Evolutionary conservation across 169 alveolate genomes (phyloP), one percentile per base, ranked within the genome.

Genomic region (Plasmodium vinckei): DNA sequence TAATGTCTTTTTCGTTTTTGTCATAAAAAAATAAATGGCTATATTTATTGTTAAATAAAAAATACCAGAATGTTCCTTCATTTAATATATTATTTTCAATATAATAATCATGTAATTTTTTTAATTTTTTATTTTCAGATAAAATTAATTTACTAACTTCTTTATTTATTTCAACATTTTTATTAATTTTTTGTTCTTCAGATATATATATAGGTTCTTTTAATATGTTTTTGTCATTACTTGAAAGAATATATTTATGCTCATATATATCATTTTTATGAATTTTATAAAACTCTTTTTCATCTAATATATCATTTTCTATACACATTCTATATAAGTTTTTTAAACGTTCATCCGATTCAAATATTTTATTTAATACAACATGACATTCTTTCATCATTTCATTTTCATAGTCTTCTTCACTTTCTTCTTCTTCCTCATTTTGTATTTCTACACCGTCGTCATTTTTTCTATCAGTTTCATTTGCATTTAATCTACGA

Each of bases 21-120:
- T 77, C 88, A 68, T 63, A 77, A 77, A 77, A 77, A 54, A 77
- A 77, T 49, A 77, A 77, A 44, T 77, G 88, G 57, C 88, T 77
- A 47, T 77, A 77, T 77, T 63, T 77, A 56, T 77, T 77, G 25
- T 77, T 77, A 77, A 77, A 77, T 49, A 77, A 57, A 44, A 77
- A 77, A 69, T 51, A 77, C 88, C 88, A 77, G 27, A 77, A 77
- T 64, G 63, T 77, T 57, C 75, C 65, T 25, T 77, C 88, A 51
- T 47, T 77, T 7, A 77, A 57, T 27, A 77, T 77, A 21, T 77
- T 77, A 51, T 77, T 77, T 65, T 65, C 77, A 67, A 64, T 77
- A 54, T 77, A 77, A 63, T 77, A 77, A 63, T 77, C 88, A 57
- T 77, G 42, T 5, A 77, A 57, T 75, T 77, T 77, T 69, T 77